A percentile compares a stretch with the other conserved stretches of the same genome.
These are phyloP conservation scores for Nicotiana undulata DNA, from an alignment of 257 asterid species.

Conservation along the genomic window DNA sequence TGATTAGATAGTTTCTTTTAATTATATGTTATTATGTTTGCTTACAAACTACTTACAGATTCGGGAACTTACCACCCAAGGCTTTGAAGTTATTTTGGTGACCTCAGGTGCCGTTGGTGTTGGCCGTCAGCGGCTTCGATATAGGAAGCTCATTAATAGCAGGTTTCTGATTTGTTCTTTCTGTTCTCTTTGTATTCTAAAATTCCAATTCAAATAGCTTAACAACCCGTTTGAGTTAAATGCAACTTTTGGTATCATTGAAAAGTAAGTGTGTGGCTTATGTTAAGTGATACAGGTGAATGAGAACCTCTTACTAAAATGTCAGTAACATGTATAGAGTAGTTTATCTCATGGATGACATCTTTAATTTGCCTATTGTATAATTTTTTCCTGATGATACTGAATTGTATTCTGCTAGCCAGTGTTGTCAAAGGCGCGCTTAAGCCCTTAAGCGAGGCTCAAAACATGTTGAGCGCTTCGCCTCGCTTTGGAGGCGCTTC, in stretches of 20 bases:
- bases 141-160: constrained; percentile 72
- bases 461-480: too few species aligned
- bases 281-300: background rate
- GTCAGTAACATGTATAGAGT: background rate
- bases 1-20: background rate
- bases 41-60: constrained; percentile 49
- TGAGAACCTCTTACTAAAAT: background rate
- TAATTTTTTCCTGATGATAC: too few species aligned
- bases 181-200: background rate
- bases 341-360: background rate
- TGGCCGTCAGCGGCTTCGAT: constrained; percentile 90
- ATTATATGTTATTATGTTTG: constrained; percentile 11
- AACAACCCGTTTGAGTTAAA: background rate
- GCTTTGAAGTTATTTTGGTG: constrained; percentile 89
- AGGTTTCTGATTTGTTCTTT: constrained; percentile 36
- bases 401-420: background rate
- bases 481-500: too few species aligned
- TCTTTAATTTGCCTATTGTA: background rate
- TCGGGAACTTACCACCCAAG: constrained; percentile 72
- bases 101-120: constrained; percentile 97
- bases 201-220: background rate
- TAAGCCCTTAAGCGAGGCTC: too few species aligned
- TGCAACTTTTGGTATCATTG: background rate
- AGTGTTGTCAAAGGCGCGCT: too few species aligned
- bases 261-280: background rate